A percentile compares a stretch with the other conserved stretches of the same genome.
Evolutionary conservation across 768 basidiomycete species (phyloP).

Genomic region (Hydnomerulius pinastri): DNA sequence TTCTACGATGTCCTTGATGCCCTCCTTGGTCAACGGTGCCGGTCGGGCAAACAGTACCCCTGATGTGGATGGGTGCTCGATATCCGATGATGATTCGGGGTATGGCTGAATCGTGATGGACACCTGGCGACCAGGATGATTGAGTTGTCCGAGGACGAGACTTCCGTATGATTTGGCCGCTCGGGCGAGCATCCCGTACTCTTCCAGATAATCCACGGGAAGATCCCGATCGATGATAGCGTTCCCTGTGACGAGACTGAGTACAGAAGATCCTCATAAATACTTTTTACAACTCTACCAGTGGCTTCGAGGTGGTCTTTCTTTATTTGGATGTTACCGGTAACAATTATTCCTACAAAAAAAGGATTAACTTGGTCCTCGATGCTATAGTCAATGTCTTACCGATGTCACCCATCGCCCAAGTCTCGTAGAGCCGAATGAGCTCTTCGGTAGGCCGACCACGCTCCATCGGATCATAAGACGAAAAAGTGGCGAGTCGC

Average conservation of each 20-base stretch:
- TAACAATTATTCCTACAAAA: constrained; percentile 31
- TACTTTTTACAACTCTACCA: constrained; percentile 15
- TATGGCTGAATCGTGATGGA: constrained; percentile 37
- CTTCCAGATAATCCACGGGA: constrained; percentile 22
- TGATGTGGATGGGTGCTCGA: constrained; percentile 35
- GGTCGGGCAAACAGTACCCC: constrained; percentile 34
- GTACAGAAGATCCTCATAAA: background rate
- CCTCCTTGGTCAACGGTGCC: constrained; percentile 42
- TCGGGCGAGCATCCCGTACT: constrained; percentile 24
- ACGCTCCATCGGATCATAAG: constrained; percentile 28
- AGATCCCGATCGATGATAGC: constrained; percentile 33
- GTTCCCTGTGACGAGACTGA: constrained; percentile 23
- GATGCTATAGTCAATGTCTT: background rate
- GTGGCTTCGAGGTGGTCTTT: constrained; percentile 36
- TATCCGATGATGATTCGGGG: constrained; percentile 35
- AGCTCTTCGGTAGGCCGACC: constrained; percentile 36
- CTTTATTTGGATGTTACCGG: constrained; percentile 37
- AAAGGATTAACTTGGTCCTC: constrained; percentile 4
- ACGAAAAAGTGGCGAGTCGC: constrained; percentile 35
- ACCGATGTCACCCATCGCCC: constrained; percentile 35
- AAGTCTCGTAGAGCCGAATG: constrained; percentile 35
- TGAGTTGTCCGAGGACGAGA: constrained; percentile 34
- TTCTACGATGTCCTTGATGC: constrained; percentile 52
- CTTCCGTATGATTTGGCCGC: constrained; percentile 34
- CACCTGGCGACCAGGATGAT: constrained; percentile 36